phyloP scores from a whole-genome alignment of 768 basidiomycete genomes.

The Suillus alpinus region DNA sequence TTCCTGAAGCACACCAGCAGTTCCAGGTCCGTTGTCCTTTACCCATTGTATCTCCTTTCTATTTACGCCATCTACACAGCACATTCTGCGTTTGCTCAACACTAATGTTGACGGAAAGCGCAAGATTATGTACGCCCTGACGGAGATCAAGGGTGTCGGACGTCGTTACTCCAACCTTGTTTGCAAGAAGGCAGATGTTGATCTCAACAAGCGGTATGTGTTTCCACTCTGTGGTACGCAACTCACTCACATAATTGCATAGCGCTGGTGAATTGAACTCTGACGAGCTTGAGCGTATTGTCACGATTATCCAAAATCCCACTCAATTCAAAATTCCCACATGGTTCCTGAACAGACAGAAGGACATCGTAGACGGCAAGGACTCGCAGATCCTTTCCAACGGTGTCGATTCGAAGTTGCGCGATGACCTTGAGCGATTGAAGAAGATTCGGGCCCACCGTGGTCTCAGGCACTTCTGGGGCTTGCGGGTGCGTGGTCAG shows the following conservation, averaged over 20 bases:
- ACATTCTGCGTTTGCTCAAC: conserved; percentile 98
- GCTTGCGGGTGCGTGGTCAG: conserved; percentile 93
- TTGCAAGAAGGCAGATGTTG: conserved; percentile 99
- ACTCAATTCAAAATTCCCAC: conserved; percentile 99
- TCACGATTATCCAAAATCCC: conserved; percentile 99
- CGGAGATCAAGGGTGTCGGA: conserved; percentile 99
- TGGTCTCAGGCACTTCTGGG: conserved; percentile 91
- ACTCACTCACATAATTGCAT: conserved; percentile 12
- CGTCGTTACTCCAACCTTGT: conserved; percentile 98
- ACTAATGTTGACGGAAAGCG: conserved; percentile 99
- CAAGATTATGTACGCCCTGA: conserved; percentile 99
- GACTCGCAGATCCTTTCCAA: conserved; percentile 95
- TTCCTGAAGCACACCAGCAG: conserved; percentile 92
- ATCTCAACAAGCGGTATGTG: conserved; percentile 93
- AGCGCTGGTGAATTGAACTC: conserved; percentile 99
- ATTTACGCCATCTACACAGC: conserved; percentile 46
- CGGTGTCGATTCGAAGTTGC: conserved; percentile 94
- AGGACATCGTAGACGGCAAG: conserved; percentile 97
- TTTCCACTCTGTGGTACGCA: not conserved
- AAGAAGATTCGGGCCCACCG: conserved; percentile 99
- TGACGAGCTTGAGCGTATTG: conserved; percentile 97
- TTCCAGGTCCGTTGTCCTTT: conserved; percentile 66
- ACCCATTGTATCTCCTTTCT: not conserved
- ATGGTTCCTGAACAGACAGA: conserved; percentile 99
- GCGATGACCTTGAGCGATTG: conserved; percentile 95